These are phyloP conservation scores for Forsythia suspensa DNA, from an alignment of 257 asterid species.

Conservation along the genomic window DNA sequence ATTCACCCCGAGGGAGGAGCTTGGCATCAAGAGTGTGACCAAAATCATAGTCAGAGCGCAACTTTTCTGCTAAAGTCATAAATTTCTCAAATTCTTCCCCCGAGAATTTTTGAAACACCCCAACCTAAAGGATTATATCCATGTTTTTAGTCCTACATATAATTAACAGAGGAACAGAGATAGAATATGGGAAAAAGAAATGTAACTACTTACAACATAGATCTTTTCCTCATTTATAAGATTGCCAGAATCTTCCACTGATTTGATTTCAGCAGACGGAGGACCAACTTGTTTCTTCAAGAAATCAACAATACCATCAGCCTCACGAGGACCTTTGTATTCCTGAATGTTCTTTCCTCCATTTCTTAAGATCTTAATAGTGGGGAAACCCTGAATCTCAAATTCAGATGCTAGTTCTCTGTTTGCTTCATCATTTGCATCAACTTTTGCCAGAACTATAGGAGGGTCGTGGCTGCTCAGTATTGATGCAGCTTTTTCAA, in stretches of 20 bases:
- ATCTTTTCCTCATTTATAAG: conserved; percentile 55
- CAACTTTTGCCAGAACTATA: conserved; percentile 72
- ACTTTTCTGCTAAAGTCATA: conserved; percentile 60
- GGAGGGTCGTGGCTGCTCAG: conserved; percentile 77
- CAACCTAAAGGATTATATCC: conserved; percentile 47
- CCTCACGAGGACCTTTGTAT: conserved; percentile 85
- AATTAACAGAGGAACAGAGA: background rate
- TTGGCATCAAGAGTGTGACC: conserved; percentile 77
- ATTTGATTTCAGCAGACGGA: conserved; percentile 72
- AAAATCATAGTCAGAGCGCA: conserved; percentile 73
- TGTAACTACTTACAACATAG: conserved; percentile 47
- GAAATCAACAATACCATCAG: conserved; percentile 69
- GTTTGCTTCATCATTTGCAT: conserved; percentile 60
- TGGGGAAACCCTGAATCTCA: conserved; percentile 75
- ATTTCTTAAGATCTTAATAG: conserved; percentile 72
- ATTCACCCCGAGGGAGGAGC: conserved; percentile 61
- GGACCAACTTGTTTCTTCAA: conserved; percentile 86
- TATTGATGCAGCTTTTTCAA: conserved; percentile 72
- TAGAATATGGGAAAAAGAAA: background rate
- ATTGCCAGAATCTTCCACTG: conserved; percentile 53
- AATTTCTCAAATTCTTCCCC: conserved; percentile 70
- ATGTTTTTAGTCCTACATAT: background rate
- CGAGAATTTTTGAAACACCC: conserved; percentile 64
- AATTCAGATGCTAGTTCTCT: conserved; percentile 53
- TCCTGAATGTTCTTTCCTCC: conserved; percentile 69